Base-by-base conservation (phyloP, 305 asterid genomes). In the Fraxinus nigra region DNA sequence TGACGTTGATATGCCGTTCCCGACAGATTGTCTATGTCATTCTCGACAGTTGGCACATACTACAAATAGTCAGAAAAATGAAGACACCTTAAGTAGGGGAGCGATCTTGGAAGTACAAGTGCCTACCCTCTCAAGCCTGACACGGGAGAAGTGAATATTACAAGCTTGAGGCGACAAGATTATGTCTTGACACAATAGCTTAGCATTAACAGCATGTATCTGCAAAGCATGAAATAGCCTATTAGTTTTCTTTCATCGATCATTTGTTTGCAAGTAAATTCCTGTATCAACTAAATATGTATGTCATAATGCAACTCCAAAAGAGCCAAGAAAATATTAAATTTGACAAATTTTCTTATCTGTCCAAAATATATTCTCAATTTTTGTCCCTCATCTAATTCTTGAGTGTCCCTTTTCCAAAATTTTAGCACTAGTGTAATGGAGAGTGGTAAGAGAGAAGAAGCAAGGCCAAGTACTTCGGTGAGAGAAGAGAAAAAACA, bases 141-240 rank as follows among this genome's bases (percentile, higher is more conserved):
- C 38, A 34, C 0, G 1, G 38, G 38, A 34, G 38, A 34, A 7
- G 38, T 0, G 38, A 34, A 34, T 34, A 34, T 5, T 34, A 34
- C 38, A 34, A 34, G 0, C 38, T 34, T 34, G 38, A 28, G 38
- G 38, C 38, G 38, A 80, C 69, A 46, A 67, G 83, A 84, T 83
- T 85, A 81, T 75, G 89, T 82, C 85, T 79, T 77, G 78, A 79
- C 82, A 59, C 80, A 65, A 76, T 54, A 76, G 81, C 89, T 89
- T 87, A 90, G 92, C 86, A 87, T 87, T 79, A 86, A 80, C 89
- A 84, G 81, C 90, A 22, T 79, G 70, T 84, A 82, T 83, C 93
- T 92, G 94, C 91, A 85, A 85, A 75, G 56, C 18, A 80, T 3
- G 13, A 78, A 9, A 33, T 63, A 30, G 20, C 7, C 48, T 59